A percentile compares a stretch with the other conserved stretches of the same genome.
phyloP scores from a whole-genome alignment of 495 filamentous ascomycete species.

The Penicillium desertorum region DNA sequence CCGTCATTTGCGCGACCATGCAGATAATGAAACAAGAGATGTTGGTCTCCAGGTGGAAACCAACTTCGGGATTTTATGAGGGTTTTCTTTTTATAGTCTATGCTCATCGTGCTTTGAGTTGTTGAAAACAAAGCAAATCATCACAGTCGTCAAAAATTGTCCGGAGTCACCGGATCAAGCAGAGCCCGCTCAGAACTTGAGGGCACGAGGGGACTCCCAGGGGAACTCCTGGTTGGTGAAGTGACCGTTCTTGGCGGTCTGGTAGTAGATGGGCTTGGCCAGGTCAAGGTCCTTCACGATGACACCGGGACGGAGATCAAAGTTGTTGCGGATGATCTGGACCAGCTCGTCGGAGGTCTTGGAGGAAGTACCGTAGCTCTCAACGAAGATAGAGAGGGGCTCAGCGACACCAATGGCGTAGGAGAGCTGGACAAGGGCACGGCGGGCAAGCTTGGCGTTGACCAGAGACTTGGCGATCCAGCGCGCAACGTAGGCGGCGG shows the following conservation, averaged over 20 bases:
- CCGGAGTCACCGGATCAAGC: constrained; percentile 22
- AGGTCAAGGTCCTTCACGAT: constrained; percentile 98
- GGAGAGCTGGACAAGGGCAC: constrained; percentile 92
- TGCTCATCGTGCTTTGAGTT: constrained; percentile 53
- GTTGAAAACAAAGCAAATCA: constrained; percentile 63
- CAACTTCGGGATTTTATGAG: constrained; percentile 23
- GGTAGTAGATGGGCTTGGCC: constrained; percentile 92
- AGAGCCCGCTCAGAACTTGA: constrained; percentile 68
- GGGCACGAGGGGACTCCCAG: constrained; percentile 97
- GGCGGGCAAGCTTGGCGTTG: constrained; percentile 80
- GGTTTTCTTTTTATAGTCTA: constrained; percentile 44
- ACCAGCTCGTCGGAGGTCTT: constrained; percentile 89
- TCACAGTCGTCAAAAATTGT: constrained; percentile 50
- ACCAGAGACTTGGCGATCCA: constrained; percentile 99
- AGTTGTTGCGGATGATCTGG: constrained; percentile 90
- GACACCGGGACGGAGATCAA: constrained; percentile 94
- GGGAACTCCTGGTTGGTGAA: constrained; percentile 97
- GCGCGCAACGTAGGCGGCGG: constrained; percentile 92
- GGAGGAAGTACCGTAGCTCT: constrained; percentile 64
- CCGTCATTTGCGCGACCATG: constrained; percentile 43
- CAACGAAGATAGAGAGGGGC: constrained; percentile 81
- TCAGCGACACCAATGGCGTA: constrained; percentile 99
- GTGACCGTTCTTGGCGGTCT: constrained; percentile 99
- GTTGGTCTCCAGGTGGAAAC: constrained; percentile 14
- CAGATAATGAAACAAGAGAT: constrained; percentile 45